Evolutionary conservation across 169 alveolate species (phyloP).

Genomic region (Miamiensis avidus): DNA sequence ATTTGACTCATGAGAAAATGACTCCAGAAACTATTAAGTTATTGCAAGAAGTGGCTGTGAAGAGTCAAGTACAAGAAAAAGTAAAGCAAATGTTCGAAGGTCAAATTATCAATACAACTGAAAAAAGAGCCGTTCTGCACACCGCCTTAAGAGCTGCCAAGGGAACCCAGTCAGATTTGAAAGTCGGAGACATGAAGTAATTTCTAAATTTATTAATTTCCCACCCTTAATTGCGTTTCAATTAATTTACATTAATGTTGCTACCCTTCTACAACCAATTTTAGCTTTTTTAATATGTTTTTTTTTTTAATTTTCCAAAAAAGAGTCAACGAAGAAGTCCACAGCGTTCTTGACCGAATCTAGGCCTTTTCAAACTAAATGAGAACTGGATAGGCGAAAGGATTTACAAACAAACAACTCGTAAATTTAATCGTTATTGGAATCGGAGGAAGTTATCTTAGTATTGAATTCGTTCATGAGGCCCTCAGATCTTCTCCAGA

Average conservation of each 20-base stretch:
- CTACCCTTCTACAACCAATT: no score
- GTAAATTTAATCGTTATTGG: conserved; percentile 94
- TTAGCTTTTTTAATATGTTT: no score
- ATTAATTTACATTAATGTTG: neutral
- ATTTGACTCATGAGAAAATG: conserved; percentile 78
- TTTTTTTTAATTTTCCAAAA: conserved; percentile 29
- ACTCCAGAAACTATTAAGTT: conserved; percentile 58
- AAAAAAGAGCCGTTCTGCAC: conserved; percentile 96
- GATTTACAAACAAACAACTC: conserved; percentile 92
- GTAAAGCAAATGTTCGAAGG: conserved; percentile 81
- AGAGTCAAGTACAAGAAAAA: conserved; percentile 54
- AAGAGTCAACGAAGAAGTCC: conserved; percentile 73
- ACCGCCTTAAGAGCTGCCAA: conserved; percentile 93
- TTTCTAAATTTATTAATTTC: conserved; percentile 57
- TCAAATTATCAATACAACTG: conserved; percentile 93
- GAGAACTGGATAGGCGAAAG: conserved; percentile 89
- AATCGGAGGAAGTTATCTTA: conserved; percentile 99
- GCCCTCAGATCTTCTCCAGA: conserved; percentile 88
- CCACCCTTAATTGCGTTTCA: neutral
- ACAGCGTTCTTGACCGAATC: conserved; percentile 70
- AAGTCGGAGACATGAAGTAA: conserved; percentile 64
- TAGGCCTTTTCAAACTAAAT: conserved; percentile 69
- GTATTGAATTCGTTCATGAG: conserved; percentile 93
- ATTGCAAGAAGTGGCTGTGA: conserved; percentile 60
- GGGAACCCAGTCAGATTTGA: conserved; percentile 55